These are phyloP conservation scores for Epichloe sp. DNA, from an alignment of 2,329 filamentous ascomycete genomes.

Conservation along the genomic window DNA sequence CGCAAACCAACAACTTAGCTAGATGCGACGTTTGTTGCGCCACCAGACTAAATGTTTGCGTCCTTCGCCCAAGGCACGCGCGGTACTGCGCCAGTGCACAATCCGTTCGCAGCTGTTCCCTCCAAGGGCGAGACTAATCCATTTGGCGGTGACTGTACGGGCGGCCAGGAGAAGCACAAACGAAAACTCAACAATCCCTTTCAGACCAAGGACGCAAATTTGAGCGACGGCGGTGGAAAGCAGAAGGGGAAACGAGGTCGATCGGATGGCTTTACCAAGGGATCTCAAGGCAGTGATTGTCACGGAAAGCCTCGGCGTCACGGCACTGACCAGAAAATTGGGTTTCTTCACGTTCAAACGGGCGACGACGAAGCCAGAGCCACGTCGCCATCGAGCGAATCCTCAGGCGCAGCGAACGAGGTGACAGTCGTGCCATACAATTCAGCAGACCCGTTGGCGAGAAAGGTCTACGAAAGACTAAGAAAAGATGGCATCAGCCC, in stretches of 20 bases:
- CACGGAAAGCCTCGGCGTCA: constrained; percentile 2
- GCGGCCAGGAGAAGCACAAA: constrained; percentile 16
- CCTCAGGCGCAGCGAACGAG: constrained; percentile 9
- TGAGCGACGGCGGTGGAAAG: constrained; percentile 13
- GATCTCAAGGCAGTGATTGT: constrained; percentile 4
- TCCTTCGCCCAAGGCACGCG: constrained; percentile 22
- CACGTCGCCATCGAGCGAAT: constrained; percentile 13
- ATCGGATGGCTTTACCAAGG: constrained; percentile 11
- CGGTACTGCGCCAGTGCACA: constrained; percentile 21
- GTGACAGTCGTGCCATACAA: constrained; percentile 7
- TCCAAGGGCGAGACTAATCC: constrained; percentile 6
- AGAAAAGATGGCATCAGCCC: constrained; percentile 40
- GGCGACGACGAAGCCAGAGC: constrained; percentile 12
- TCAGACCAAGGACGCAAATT: constrained; percentile 13
- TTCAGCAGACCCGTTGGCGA: constrained; percentile 29
- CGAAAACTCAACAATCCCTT: constrained; percentile 16
- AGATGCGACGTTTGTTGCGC: constrained; percentile 28
- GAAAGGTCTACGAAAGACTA: constrained; percentile 38
- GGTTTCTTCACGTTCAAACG: neutral
- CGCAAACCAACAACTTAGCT: constrained; percentile 19
- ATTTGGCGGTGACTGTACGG: constrained; percentile 20
- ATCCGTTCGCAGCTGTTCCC: constrained; percentile 19
- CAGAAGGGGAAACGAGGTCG: constrained; percentile 11
- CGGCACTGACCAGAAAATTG: constrained; percentile 3
- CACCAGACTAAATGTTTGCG: constrained; percentile 27